Evolutionary conservation across 129 eudicot species (phyloP), one percentile per base, ranked within the genome.

Genomic region (Kitagawia praeruptora): DNA sequence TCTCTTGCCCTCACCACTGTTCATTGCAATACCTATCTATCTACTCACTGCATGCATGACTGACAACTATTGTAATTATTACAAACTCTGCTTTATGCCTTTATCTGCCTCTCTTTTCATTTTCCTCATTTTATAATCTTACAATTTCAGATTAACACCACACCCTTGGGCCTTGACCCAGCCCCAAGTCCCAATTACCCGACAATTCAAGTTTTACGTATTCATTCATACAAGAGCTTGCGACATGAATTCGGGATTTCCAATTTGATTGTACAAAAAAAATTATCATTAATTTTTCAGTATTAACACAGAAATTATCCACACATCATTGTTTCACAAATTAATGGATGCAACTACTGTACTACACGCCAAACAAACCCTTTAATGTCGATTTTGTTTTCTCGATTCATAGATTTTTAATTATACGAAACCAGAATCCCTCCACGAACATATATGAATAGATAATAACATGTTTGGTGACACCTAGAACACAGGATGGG

Each of bases 1-100:
- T n/a, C 67, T 21, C 66, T 1, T 7, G 31, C 66, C 1, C n/a
- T 23, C 13, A 1, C 11, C 25, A 56, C 67, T 58, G 34, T 58
- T n/a, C 34, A 58, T 21, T 9, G 10, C 67, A 23, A 2, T 8
- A n/a, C 0, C 2, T 40, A 34, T 31, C 67, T n/a, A n/a, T 9
- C 67, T n/a, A 8, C 67, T n/a, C 14, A 54, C 67, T 58, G 67
- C 67, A 58, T 58, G 67, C 67, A 58, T 58, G 67, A 58, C 66
- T 7, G 28, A 7, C 31, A 8, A 8, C 66, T 54, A 19, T 0
- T 19, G 63, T 21, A 54, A 54, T 54, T 5, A 54, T 58, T 23
- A n/a, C 67, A 58, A n/a, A 58, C 67, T n/a, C 31, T 56, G 31
- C 66, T 56, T 56, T 34, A 34, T 2, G 37, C 37, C 37, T 34